Evolutionary conservation across 768 basidiomycete genomes (phyloP), one percentile per base, ranked within the genome.

Genomic region (Trametes punicea): DNA sequence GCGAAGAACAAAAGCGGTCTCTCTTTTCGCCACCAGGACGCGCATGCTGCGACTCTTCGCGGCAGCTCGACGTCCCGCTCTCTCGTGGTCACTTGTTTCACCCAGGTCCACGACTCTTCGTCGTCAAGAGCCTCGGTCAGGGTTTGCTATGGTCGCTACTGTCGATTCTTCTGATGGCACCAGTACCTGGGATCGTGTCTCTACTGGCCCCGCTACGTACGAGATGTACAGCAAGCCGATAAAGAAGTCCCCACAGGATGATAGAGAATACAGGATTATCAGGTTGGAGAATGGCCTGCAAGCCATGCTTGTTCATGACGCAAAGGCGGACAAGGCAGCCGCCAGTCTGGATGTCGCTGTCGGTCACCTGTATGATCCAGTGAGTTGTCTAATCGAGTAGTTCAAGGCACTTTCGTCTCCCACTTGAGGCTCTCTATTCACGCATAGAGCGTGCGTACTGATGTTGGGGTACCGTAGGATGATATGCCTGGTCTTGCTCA

Each of bases 301-400:
- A 58, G 93, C 86, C 0, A 81, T 88, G 61, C 71, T 99, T 23
- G 78, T 98, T 13, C 86, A 86, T 52, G 96, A 99, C 68, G 72
- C 81, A 0, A 85, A 83, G 60, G 84, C 95, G 5, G 97, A 99
- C 74, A 97, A 95, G 73, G 90, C 93, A 10, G 92, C 94, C 0
- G 97, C 96, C 2, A 91, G 92, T 67, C 78, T 99, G 65, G 91
- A 96, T 71, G 93, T 98, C 48, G 87, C 88, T 31, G 94, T 98
- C 2, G 97, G 97, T 4, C 95, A 98, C 71, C 71, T 99, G 50
- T 84, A 81, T 40, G 97, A 99, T 71, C 97, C 97, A 15, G 92
- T 92, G 67, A 71, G 87, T 76, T 29, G 13, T 23, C 2, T n/a
- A 27, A 38, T 38, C 16, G 5, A n/a, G 36, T 38, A 38, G 36